Percentiles rank a stretch among this genome's conserved stretches.
Conservation (phyloP, 345 rosid species). For the Rhodamnia argentea region DNA sequence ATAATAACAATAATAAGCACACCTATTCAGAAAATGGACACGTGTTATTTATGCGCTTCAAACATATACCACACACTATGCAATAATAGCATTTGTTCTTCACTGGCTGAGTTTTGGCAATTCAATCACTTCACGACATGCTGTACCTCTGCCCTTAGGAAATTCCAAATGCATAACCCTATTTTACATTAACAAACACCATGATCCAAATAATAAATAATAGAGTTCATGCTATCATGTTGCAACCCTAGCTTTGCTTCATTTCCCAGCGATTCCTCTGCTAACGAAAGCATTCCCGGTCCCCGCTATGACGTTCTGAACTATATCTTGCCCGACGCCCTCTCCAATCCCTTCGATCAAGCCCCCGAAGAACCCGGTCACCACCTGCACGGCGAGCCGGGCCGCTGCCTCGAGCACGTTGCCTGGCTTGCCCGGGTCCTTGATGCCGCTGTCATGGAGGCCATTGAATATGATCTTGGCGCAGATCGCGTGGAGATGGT, state of each 20-base stretch:
- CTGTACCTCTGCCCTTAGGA: background rate
- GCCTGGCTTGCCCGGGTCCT: conserved; percentile 33
- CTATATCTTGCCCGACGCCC: conserved; percentile 15
- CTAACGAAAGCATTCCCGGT: background rate
- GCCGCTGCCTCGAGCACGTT: conserved; percentile 42
- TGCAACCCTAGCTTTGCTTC: background rate
- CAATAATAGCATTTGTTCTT: background rate
- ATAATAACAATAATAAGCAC: background rate
- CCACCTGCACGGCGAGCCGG: conserved; percentile 42
- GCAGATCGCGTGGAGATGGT: conserved; percentile 74
- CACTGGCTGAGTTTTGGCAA: background rate
- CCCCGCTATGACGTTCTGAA: conserved; percentile 33
- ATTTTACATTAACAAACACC: background rate
- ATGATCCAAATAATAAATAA: background rate
- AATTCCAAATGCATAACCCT: background rate
- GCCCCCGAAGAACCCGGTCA: conserved; percentile 72
- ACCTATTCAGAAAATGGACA: background rate
- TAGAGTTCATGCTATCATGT: background rate
- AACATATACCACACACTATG: background rate
- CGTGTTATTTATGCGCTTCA: background rate
- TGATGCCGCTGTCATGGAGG: conserved; percentile 44
- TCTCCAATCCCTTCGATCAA: conserved; percentile 81
- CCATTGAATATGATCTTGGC: conserved; percentile 74
- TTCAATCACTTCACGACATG: background rate
- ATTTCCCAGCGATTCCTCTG: background rate